Conservation (phyloP, 2,329 filamentous ascomycete genomes). For the Escovopsis sp. region DNA sequence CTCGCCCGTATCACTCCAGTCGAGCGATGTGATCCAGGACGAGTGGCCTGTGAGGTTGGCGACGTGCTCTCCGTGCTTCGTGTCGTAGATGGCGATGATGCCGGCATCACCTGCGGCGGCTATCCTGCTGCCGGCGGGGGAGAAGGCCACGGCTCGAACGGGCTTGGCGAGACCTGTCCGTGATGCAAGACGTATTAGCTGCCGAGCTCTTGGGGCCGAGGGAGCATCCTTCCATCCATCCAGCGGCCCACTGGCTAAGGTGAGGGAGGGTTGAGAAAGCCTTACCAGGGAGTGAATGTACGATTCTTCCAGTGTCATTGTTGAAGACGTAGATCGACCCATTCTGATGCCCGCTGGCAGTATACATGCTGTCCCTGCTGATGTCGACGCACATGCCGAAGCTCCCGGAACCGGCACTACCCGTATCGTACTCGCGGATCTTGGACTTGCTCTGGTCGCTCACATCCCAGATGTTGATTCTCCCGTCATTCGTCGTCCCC, state of each 20-base stretch:
- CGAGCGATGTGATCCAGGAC: constrained; percentile 79
- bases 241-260: not conserved
- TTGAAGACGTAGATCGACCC: constrained; percentile 90
- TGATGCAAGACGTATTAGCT: too few relatives aligned
- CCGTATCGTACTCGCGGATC: constrained; percentile 73
- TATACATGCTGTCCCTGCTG: constrained; percentile 63
- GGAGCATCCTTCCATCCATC: too few relatives aligned
- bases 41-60: constrained; percentile 66
- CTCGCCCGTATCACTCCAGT: constrained; percentile 89
- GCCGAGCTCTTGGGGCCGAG: too few relatives aligned
- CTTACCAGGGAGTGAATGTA: constrained; percentile 70
- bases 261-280: not conserved
- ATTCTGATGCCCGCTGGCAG: constrained; percentile 84
- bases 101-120: constrained; percentile 82
- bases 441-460: constrained; percentile 39
- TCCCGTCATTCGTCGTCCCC: constrained; percentile 75
- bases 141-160: constrained; percentile 75
- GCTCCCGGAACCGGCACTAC: constrained; percentile 53
- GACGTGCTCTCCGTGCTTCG: constrained; percentile 81
- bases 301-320: constrained; percentile 71
- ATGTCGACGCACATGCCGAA: constrained; percentile 84
- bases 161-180: constrained; percentile 63
- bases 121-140: constrained; percentile 66
- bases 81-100: constrained; percentile 84
- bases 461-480: constrained; percentile 78